phyloP scores from a whole-genome alignment of 225 moss, liverwort and hornwort species.

The Ulota crispa region DNA sequence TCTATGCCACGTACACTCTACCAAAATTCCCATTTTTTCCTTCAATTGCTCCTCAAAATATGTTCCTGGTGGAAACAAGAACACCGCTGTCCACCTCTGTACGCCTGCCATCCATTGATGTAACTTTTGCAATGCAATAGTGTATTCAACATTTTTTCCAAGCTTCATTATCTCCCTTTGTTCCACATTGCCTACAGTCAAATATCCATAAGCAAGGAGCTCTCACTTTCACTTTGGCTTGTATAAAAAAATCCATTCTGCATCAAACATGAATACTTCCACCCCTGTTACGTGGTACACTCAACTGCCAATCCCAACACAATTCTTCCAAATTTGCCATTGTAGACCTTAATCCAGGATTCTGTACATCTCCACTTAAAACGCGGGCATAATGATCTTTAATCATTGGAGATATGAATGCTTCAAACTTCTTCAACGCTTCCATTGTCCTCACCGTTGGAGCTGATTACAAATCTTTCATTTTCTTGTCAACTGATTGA shows the following conservation, averaged over 20 bases:
- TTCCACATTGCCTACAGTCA: too few relatives aligned
- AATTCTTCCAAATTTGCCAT: not conserved
- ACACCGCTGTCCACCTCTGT: too few relatives aligned
- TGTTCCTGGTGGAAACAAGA: not conserved
- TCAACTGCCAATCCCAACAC: not conserved
- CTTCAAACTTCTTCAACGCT: fast-evolving
- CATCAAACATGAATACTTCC: too few relatives aligned
- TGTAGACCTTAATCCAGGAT: not conserved
- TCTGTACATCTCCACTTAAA: not conserved
- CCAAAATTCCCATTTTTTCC: not conserved
- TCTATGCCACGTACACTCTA: fast-evolving
- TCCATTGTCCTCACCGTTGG: not conserved
- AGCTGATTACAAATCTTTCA: too few relatives aligned
- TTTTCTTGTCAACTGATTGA: not conserved
- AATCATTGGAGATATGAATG: not conserved
- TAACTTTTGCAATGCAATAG: fast-evolving
- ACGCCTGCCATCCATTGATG: too few relatives aligned
- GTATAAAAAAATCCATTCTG: too few relatives aligned
- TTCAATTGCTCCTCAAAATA: not conserved
- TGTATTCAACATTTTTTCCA: fast-evolving
- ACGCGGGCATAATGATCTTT: not conserved
- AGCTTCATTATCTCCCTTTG: not conserved
- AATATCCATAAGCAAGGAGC: too few relatives aligned
- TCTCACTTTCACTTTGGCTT: too few relatives aligned
- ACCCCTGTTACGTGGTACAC: not conserved